Evolutionary conservation across 2,329 filamentous ascomycete species (phyloP).

Genomic region (Chrysoporthe deuterocubensis): DNA sequence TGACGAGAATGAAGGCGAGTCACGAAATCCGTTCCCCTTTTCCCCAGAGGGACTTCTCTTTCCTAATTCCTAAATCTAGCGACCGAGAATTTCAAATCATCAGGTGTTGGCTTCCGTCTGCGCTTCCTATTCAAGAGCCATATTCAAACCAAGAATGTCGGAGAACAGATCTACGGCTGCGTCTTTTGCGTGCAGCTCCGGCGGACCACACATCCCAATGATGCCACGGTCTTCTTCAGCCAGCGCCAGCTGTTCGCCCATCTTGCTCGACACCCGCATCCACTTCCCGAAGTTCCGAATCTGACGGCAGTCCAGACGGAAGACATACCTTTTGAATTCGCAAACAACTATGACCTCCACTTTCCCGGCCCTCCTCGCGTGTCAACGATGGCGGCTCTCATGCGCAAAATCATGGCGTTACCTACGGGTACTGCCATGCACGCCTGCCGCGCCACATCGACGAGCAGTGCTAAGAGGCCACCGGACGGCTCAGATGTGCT

Average conservation of each 20-base stretch:
- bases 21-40: background rate
- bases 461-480: conserved; percentile 9
- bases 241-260: conserved; percentile 58
- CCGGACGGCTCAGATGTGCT: conserved; percentile 23
- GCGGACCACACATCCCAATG: conserved; percentile 55
- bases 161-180: conserved; percentile 60
- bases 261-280: conserved; percentile 56
- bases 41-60: background rate
- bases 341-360: conserved; percentile 59
- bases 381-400: conserved; percentile 48
- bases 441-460: conserved; percentile 34
- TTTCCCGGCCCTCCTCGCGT: conserved; percentile 45
- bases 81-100: conserved; percentile 51
- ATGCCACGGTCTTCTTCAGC: conserved; percentile 61
- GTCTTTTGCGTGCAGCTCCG: conserved; percentile 57
- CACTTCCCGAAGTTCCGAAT: conserved; percentile 53
- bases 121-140: conserved; percentile 62
- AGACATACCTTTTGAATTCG: conserved; percentile 44
- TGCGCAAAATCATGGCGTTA: conserved; percentile 45
- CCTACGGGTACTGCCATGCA: conserved; percentile 52
- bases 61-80: conserved; percentile 36
- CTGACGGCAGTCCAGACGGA: conserved; percentile 52
- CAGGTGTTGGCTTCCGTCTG: conserved; percentile 53
- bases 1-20: conserved; percentile 51
- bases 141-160: conserved; percentile 51